Evolutionary conservation across 2,329 filamentous ascomycete genomes (phyloP), one percentile per base, ranked within the genome.

Genomic region (Tolypocladium album): DNA sequence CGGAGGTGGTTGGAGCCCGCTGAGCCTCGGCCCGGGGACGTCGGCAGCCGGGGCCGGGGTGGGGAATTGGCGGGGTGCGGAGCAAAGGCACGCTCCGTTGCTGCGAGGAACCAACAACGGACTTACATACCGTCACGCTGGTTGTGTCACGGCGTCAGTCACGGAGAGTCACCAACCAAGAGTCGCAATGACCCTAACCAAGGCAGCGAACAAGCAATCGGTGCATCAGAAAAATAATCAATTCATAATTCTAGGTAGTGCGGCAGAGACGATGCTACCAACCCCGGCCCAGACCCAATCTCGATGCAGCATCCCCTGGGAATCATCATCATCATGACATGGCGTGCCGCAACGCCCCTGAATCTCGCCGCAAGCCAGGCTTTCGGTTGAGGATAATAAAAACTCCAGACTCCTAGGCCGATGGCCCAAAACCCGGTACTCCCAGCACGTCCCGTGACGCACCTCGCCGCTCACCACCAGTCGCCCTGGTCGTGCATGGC

Each of bases 401-500:
- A 53, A 53, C 50, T 53, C 50, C 50, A 52, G 47, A 34, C 47
- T 52, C 24, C 45, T 24, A 8, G 45, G 9, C 24, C 24, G 9
- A n/a, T 12, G 1, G n/a, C 47, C 47, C 47, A 52, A 34, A 52
- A 34, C 27, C 24, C 31, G 24, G 24, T 9, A 8, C 24, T 27
- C 9, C 58, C 61, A 62, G 56, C 13, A 55, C 61, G 17, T 20
- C 9, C 34, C 50, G 17, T 8, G 20, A 53, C 3, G 27, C 27
- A 3, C 27, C 27, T 31, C 50, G 15, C 31, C 45, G 2, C 31
- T 55, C 31, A 55, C 83, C 83, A 97, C 93, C 92, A 97, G 77
- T 97, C 93, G 70, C 94, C 94, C 78, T 97, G 93, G 76, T 96
- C 91, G 74, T 88, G 84, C 93, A 97, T 97, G 70, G 94, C 93